Base-by-base conservation (phyloP, 352 stramenopile species). In the Phytophthora litchii region DNA sequence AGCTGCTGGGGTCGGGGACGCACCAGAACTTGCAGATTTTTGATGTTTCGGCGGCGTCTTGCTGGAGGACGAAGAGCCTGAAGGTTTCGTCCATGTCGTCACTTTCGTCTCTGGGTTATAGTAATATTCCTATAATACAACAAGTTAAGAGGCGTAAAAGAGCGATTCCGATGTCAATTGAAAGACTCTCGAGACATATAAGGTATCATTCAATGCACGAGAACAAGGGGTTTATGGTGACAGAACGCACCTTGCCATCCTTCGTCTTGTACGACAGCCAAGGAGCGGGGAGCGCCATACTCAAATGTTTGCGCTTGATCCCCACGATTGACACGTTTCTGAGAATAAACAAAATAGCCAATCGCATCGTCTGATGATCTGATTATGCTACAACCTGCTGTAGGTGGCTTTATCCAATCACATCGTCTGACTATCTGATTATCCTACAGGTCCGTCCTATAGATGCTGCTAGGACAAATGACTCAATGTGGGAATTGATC, bases 21-120 rank as follows among this genome's bases (percentile, higher is more conserved):
- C 19, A 16, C 46, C 44, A 32, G 52, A 64, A 52, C 52, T 76
- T 46, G 49, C 61, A 37, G 44, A 42, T 43, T 83, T 67, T 51
- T 77, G 60, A 29, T 82, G 66, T 53, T 86, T 83, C n/a, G 65
- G 58, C 12, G 67, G 57, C 16, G 62, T 74, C 49, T 76, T 76
- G 16, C 50, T 46, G 19, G 69, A 44, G 11, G 74, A 54, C 4
- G 54, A 55, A 7, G 67, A 62, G 17, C 47, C 40, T 6, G 59
- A 46, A 7, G 85, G 86, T 10, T 76, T 77, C 29, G 92, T 88
- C 88, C 88, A 96, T 42, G 84, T 94, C 50, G 88, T 96, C 54
- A 88, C 83, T 59, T 95, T 95, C 3, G 83, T 94, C 53, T 89
- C 65, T n/a, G 81, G 74, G 53, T 96, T 94, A 73, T 95, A 96